A percentile compares a stretch with the other conserved stretches of the same genome.
phyloP scores from a whole-genome alignment of 371 early-diverging fungal species.

The Batrachochytrium dendrobatidis region DNA sequence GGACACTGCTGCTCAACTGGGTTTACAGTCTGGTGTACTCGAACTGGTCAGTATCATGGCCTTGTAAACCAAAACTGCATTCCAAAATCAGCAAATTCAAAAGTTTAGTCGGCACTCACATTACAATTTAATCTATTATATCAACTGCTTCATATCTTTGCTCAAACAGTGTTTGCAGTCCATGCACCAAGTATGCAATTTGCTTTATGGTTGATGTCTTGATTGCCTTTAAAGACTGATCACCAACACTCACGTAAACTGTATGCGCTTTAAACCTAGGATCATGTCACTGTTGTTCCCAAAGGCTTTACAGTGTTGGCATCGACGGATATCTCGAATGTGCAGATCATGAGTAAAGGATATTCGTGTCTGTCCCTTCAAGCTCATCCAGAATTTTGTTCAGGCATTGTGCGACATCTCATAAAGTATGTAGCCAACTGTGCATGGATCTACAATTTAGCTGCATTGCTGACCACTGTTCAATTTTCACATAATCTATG shows the following conservation, averaged over 20 bases:
- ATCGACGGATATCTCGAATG: constrained; percentile 36
- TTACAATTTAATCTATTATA: no score
- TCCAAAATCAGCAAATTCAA: no score
- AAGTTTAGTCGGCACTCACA: no score
- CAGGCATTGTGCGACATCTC: constrained; percentile 41
- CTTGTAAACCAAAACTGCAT: no score
- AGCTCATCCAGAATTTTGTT: constrained; percentile 68
- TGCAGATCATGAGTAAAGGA: constrained; percentile 45
- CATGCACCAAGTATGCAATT: constrained; percentile 10
- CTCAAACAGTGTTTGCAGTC: constrained; percentile 12
- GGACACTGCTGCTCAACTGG: no score
- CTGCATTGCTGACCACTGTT: background rate
- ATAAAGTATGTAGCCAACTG: constrained; percentile 15
- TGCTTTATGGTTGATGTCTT: background rate
- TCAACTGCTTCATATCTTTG: no score
- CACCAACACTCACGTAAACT: no score
- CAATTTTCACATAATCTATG: background rate
- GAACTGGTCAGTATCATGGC: no score
- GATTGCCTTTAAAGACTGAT: background rate
- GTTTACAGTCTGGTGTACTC: no score
- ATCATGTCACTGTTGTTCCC: constrained; percentile 51
- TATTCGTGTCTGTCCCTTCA: constrained; percentile 61
- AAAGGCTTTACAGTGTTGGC: constrained; percentile 43
- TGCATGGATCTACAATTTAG: background rate
- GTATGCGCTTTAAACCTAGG: no score